Evolutionary conservation across 1,284 basidiomycete genomes (phyloP), one percentile per base, ranked within the genome.

Genomic region (Schizophyllum amplum): DNA sequence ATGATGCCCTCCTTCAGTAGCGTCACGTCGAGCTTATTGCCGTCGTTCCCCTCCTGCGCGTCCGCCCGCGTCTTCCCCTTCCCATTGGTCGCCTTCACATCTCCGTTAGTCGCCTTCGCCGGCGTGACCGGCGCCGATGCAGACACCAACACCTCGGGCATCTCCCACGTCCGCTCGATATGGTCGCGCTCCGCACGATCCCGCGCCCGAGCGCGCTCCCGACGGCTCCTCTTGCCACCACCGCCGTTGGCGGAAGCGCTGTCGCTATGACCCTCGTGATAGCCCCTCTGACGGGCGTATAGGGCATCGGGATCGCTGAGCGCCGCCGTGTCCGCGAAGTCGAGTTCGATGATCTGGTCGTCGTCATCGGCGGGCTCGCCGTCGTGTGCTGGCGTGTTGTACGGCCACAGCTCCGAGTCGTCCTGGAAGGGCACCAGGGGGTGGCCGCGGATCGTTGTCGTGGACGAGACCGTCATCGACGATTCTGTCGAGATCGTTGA

Each of bases 241-340:
- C 13, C 26, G 46, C 52, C 55, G 24, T 50, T 50, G 13, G 13
- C 24, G 5, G 20, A 22, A 20, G 20, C 15, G 21, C 20, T 24
- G 48, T 11, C 48, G 22, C 20, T 47, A 17, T 55, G 42, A 4
- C 24, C 15, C 20, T 52, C 51, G 15, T 54, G 48, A 47, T 51
- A 47, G 17, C 58, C 20, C 27, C 57, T n/a, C n/a, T n/a, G n/a
- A n/a, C n/a, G n/a, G 57, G 64, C 67, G 52, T 72, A 70, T 61
- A 84, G 83, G 4, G 75, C 74, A 48, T 75, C 75, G 1, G 80
- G 78, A 62, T 87, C 82, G 63, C 84, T 86, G 61, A 88, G 65
- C 11, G 82, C 81, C 55, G 83, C 82, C 49, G 78, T 88, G 55
- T 88, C 86, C 4, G 76, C 75, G 64, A 86, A 88, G 65, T 86